Evolutionary conservation across 1,284 basidiomycete genomes (phyloP).

Genomic region (Apiotrichum laibachii): DNA sequence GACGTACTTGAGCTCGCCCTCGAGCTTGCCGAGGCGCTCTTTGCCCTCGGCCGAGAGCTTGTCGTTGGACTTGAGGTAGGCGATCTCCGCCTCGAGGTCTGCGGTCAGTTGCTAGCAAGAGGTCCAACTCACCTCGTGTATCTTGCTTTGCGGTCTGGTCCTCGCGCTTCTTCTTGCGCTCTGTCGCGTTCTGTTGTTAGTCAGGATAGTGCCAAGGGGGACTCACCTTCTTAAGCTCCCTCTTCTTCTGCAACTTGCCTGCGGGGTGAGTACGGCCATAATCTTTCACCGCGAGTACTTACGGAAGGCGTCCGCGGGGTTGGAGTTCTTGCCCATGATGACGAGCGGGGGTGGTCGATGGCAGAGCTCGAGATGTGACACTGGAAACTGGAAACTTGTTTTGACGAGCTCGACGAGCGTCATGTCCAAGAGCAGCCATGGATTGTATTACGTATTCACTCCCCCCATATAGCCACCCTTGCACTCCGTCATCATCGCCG

Average conservation of each 20-base stretch:
- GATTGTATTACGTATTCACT: background rate
- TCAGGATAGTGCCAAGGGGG: background rate
- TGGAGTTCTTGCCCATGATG: slow-evolving; percentile 3
- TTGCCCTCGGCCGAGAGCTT: slow-evolving; percentile 37
- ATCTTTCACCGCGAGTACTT: slow-evolving; percentile 15
- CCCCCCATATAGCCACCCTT: background rate
- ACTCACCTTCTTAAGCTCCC: slow-evolving; percentile 84
- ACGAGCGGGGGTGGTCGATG: background rate
- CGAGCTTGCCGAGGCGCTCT: slow-evolving; percentile 57
- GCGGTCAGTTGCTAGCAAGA: background rate
- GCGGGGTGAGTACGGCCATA: background rate
- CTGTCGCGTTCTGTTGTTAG: slow-evolving; percentile 70
- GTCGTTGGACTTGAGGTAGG: slow-evolving; percentile 30
- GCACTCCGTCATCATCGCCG: background rate
- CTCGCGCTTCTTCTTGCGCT: slow-evolving; percentile 71
- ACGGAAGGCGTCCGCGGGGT: slow-evolving; percentile 83
- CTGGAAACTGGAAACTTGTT: background rate
- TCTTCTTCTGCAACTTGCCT: slow-evolving; percentile 84
- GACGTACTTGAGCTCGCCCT: slow-evolving; percentile 72
- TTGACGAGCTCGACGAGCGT: background rate
- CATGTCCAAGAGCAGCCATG: background rate
- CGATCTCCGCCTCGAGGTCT: slow-evolving; percentile 50
- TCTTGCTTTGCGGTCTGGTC: slow-evolving; percentile 83
- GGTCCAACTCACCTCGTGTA: slow-evolving; percentile 61
- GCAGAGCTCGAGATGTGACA: background rate